phyloP scores from a whole-genome alignment of 225 moss, liverwort and hornwort species.

The Antitrichia curtipendula region DNA sequence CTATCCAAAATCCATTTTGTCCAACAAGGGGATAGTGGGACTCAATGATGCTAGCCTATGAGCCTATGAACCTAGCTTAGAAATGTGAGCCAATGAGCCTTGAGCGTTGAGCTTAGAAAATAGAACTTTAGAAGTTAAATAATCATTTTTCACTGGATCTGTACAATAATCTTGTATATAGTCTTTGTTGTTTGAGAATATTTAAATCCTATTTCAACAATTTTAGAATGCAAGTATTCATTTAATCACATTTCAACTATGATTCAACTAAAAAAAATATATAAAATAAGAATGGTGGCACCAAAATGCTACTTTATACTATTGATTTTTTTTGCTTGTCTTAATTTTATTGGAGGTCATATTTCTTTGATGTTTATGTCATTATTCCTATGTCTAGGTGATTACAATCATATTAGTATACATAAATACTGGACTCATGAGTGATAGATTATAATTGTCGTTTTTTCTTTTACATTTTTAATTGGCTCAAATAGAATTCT shows the following conservation, averaged over 20 bases:
- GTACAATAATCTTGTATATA: no score
- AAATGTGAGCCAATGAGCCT: no score
- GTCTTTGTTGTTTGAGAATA: neutral
- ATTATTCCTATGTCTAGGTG: neutral
- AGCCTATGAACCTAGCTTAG: no score
- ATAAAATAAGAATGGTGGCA: neutral
- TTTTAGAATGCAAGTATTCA: neutral
- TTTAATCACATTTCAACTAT: neutral
- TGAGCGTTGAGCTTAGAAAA: no score
- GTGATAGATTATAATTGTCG: no score
- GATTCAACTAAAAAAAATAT: neutral
- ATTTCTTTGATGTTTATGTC: neutral
- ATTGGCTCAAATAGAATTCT: neutral
- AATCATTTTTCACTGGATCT: no score
- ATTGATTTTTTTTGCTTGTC: neutral
- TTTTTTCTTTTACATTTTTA: neutral
- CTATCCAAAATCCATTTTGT: no score
- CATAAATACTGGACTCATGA: no score
- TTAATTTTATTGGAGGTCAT: neutral
- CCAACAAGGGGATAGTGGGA: no score
- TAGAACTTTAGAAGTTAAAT: no score
- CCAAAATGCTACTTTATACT: neutral
- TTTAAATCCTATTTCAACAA: neutral
- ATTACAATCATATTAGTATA: neutral
- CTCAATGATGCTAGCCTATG: no score